Conservation (phyloP, 2,329 filamentous ascomycete species). For the Aspergillus pseudonomiae region DNA sequence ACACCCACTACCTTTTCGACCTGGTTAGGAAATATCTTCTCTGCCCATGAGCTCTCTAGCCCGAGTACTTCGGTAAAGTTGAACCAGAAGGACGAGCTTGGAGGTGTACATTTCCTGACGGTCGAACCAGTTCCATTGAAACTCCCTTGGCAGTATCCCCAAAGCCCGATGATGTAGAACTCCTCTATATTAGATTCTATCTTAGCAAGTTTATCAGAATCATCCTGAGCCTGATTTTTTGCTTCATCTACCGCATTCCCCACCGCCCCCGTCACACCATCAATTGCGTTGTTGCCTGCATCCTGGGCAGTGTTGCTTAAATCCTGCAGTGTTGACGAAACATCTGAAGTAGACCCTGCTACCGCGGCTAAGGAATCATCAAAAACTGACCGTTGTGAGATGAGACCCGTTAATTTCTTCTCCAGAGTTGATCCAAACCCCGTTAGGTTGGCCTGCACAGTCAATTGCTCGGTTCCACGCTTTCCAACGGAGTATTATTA, state of each 20-base stretch:
- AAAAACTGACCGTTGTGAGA: too few relatives aligned
- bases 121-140: not conserved
- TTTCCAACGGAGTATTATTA: too few relatives aligned
- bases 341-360: too few relatives aligned
- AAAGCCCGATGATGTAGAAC: not conserved
- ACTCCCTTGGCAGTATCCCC: conserved; percentile 3
- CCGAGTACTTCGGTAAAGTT: conserved; percentile 3
- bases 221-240: not conserved
- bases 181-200: not conserved
- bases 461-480: too few relatives aligned
- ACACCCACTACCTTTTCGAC: not conserved
- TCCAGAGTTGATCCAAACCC: too few relatives aligned
- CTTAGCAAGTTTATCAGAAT: not conserved
- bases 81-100: conserved; percentile 1
- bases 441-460: too few relatives aligned
- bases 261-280: not conserved
- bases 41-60: not conserved
- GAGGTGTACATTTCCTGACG: not conserved
- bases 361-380: too few relatives aligned
- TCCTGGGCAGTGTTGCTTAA: too few relatives aligned
- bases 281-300: not conserved
- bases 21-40: conserved; percentile 2
- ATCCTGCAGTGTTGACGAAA: too few relatives aligned
- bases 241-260: not conserved
- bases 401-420: too few relatives aligned